A percentile compares a stretch with the other conserved stretches of the same genome.
Evolutionary conservation across 1,284 basidiomycete genomes (phyloP).

Genomic region (Trametes polyzona): DNA sequence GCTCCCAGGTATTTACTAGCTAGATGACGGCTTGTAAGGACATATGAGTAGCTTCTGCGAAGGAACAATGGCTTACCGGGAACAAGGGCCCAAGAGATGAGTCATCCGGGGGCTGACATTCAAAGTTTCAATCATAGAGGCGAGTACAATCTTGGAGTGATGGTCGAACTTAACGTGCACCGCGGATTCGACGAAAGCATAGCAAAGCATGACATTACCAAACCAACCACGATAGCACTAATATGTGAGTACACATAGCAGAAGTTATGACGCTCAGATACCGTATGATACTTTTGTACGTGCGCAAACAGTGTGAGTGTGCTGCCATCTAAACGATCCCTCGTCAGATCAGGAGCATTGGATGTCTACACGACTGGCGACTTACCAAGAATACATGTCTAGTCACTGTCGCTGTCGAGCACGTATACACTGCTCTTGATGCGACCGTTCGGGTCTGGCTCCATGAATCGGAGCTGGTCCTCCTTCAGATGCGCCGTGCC

Average conservation of each 20-base stretch:
- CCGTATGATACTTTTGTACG: constrained; percentile 13
- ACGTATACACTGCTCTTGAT: constrained; percentile 32
- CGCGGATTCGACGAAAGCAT: no score
- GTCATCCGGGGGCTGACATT: no score
- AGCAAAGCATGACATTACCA: background rate
- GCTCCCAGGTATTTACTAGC: constrained; percentile 18
- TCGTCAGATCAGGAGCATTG: no score
- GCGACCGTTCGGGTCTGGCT: constrained; percentile 20
- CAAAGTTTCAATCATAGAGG: no score
- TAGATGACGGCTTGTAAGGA: background rate
- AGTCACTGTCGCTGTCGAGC: constrained; percentile 33
- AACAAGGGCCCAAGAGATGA: no score
- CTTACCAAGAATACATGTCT: background rate
- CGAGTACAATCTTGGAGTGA: no score
- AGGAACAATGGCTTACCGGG: background rate
- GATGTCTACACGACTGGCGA: background rate
- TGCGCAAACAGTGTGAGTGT: no score
- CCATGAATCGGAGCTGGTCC: constrained; percentile 14
- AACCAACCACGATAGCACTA: background rate
- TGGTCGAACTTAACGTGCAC: no score
- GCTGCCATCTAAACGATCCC: no score
- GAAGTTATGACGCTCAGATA: background rate
- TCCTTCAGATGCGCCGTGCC: constrained; percentile 13
- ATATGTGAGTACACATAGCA: background rate
- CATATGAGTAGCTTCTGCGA: background rate